Evolutionary conservation across 2,329 filamentous ascomycete species (phyloP).

Genomic region (Ceratocystiopsis sp.): DNA sequence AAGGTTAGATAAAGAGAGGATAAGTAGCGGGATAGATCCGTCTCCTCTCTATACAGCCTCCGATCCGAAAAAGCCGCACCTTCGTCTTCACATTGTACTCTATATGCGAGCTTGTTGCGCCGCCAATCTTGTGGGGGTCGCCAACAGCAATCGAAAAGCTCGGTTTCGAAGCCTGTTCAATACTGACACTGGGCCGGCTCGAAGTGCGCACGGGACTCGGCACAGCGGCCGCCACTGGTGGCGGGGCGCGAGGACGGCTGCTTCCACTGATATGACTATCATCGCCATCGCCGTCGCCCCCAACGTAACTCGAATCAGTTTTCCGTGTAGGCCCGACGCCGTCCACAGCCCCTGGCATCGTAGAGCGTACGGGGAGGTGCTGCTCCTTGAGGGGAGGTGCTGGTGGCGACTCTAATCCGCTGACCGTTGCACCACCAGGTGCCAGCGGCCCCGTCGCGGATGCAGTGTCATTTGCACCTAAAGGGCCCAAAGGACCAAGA

Average conservation of each 20-base stretch:
- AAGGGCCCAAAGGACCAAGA: constrained; percentile 52
- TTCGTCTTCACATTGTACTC: constrained; percentile 92
- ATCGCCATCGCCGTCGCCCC: constrained; percentile 54
- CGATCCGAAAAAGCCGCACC: constrained; percentile 28
- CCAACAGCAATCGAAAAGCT: constrained; percentile 82
- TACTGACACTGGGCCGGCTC: constrained; percentile 62
- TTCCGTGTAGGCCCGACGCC: too few species aligned
- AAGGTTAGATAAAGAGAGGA: not conserved
- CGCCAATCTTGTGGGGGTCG: constrained; percentile 94
- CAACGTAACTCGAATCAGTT: constrained; percentile 45
- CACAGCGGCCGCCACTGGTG: constrained; percentile 41
- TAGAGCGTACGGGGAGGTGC: constrained; percentile 38
- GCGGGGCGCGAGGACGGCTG: constrained; percentile 46
- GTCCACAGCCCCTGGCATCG: constrained; percentile 23
- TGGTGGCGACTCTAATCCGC: constrained; percentile 32
- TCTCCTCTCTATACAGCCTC: too few species aligned
- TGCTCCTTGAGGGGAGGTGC: constrained; percentile 52
- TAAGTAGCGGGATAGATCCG: not conserved
- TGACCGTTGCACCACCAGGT: too few species aligned
- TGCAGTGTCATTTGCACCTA: too few species aligned
- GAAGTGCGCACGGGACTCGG: constrained; percentile 33
- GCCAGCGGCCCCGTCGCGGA: too few species aligned
- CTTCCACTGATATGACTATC: constrained; percentile 18
- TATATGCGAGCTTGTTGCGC: constrained; percentile 91
- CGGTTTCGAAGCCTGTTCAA: constrained; percentile 88